Base-by-base conservation (phyloP, 768 basidiomycete genomes). In the Trametes punicea region DNA sequence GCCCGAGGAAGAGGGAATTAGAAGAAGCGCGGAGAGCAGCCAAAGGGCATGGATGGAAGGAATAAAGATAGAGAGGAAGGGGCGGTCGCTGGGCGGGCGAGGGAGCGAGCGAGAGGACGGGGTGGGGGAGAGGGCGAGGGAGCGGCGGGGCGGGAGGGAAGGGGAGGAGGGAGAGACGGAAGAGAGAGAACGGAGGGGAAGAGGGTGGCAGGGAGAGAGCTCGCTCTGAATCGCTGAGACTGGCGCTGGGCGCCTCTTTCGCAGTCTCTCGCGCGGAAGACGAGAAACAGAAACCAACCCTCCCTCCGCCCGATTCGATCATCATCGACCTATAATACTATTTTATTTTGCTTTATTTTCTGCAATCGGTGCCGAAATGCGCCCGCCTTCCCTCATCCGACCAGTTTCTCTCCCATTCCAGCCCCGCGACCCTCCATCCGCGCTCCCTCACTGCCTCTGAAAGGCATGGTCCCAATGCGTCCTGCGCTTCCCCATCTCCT, bases 1-100 rank as follows among this genome's bases (percentile, higher is more conserved):
- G 80, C 76, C 75, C 71, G 71, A 66, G 62, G 67, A 66, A 65
- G 65, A 56, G 70, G 67, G 31, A 52, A 67, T 62, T 66, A 69
- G 64, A 64, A 62, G 64, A 64, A 65, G 61, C 64, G 59, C 57
- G 46, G 63, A 61, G 54, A 52, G 59, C 51, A 61, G 51, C 48
- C 61, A 56, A 61, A 60, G 61, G 53, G 62, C 58, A 64, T 65
- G 52, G 49, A 53, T 34, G 55, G 51, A 62, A 46, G 58, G 62
- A 64, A 57, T 70, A 69, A 65, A 61, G 58, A 54, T 64, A 62
- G 59, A 50, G 48, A 49, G 44, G 57, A 38, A 55, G 47, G 51
- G 46, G 55, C 38, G 41, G 36, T 10, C 21, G 40, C 18, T 41
- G 40, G 40, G 40, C 40, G 40, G 41, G 52, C 33, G 25, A 27